Base-by-base conservation (phyloP, 2,329 filamentous ascomycete genomes). In the Calonectria naviculata region DNA sequence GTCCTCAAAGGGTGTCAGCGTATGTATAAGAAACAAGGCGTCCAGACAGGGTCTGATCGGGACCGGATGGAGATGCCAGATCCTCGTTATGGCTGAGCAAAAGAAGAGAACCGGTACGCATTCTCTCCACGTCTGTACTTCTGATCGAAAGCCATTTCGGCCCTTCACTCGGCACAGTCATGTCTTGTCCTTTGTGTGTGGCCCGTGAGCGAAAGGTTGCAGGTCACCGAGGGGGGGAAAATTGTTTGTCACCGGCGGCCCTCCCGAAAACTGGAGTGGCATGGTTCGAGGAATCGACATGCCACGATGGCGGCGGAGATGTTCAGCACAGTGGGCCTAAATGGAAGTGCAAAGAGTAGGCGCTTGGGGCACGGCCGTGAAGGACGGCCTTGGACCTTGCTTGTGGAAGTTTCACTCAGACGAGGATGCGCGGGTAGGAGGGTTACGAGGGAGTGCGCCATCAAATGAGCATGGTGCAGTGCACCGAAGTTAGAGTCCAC, bases 391-490 rank as follows among this genome's bases (percentile, higher is more conserved):
- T 68, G 62, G 65, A 54, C 56, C 28, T 67, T 70, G 61, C 26
- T 24, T 61, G 47, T 64, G 41, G 72, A 74, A 52, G 63, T 72
- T 75, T 72, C 65, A 75, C 77, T 71, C 70, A 75, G 69, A 60
- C 72, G 71, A 75, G 73, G 68, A 66, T 60, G 52, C 46, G 67
- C 46, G 42, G 61, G 65, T 46, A 28, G 52, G 42, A 67, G 46
- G 60, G 47, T 54, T 56, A 52, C 38, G 36, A 67, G 44, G 58
- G 52, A 71, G 65, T 69, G 70, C 70, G 69, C 74, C 68, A 61
- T 61, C 68, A 70, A 72, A 72, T 67, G 70, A 58, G 66, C 73
- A 73, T 75, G 70, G 76, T 76, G 72, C 76, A 78, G 74, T 46
- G 46, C 34, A 42, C 58, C 68, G 38, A 71, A 67, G 56, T 54